Conservation (phyloP, 1,284 basidiomycete genomes). For the Mycena citricolor region DNA sequence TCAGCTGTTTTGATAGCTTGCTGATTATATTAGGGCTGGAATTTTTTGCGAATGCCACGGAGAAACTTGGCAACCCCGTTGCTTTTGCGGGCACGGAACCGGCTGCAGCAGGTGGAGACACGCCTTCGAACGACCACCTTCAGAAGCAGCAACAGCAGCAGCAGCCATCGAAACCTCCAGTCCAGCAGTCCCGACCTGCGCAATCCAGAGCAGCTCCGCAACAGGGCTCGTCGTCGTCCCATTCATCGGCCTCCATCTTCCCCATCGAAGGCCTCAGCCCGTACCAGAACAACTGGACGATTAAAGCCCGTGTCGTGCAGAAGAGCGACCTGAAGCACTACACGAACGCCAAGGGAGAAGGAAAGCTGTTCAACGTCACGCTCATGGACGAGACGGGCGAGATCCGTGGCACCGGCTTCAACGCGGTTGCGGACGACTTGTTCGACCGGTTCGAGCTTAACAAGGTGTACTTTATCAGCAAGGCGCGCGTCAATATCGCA, state of each 20-base stretch:
- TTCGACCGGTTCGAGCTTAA: slow-evolving; percentile 88
- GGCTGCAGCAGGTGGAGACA: background rate
- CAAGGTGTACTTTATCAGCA: slow-evolving; percentile 91
- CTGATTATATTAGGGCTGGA: slow-evolving; percentile 83
- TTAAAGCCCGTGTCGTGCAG: slow-evolving; percentile 91
- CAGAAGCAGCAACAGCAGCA: background rate
- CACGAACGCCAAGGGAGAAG: slow-evolving; percentile 91
- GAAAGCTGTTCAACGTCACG: slow-evolving; percentile 92
- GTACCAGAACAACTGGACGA: slow-evolving; percentile 98
- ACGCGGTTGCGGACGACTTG: slow-evolving; percentile 81
- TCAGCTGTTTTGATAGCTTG: slow-evolving; percentile 53
- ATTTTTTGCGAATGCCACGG: slow-evolving; percentile 48
- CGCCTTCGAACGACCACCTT: background rate
- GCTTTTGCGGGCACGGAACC: slow-evolving; percentile 35
- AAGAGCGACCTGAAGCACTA: slow-evolving; percentile 90
- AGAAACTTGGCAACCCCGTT: slow-evolving; percentile 79
- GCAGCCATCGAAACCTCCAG: background rate
- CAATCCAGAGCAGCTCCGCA: background rate
- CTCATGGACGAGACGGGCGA: slow-evolving; percentile 96
- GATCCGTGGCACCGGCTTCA: slow-evolving; percentile 92
- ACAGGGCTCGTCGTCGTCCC: background rate
- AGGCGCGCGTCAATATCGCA: slow-evolving; percentile 89
- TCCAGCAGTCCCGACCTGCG: background rate
- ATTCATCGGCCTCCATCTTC: slow-evolving; percentile 42
- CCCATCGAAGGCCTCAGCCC: slow-evolving; percentile 96